Conservation (phyloP, 2,329 filamentous ascomycete species). For the Coniosporium tulheliwenetii region DNA sequence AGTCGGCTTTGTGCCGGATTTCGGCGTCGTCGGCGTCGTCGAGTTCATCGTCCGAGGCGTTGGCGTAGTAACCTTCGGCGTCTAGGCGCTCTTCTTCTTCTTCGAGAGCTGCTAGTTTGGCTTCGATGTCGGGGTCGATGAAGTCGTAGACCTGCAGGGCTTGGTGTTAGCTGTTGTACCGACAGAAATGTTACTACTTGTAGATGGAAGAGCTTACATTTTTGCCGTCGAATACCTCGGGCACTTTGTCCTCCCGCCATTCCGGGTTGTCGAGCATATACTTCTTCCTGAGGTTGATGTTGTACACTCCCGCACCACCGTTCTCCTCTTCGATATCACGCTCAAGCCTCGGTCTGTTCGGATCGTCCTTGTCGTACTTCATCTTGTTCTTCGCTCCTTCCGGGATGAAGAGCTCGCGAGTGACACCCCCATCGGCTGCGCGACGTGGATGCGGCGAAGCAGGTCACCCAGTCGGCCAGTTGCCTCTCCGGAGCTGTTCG, state of each 20-base stretch:
- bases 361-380: slow-evolving; percentile 84
- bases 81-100: slow-evolving; percentile 91
- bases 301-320: slow-evolving; percentile 91
- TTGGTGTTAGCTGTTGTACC: too few relatives aligned
- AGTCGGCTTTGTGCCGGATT: slow-evolving; percentile 75
- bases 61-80: slow-evolving; percentile 78
- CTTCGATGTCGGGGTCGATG: slow-evolving; percentile 90
- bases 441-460: slow-evolving; percentile 88
- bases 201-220: slow-evolving; percentile 31
- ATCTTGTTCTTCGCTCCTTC: slow-evolving; percentile 64
- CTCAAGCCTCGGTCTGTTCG: slow-evolving; percentile 66
- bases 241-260: slow-evolving; percentile 94
- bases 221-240: slow-evolving; percentile 86
- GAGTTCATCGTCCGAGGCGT: slow-evolving; percentile 48
- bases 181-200: too few relatives aligned
- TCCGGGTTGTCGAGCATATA: slow-evolving; percentile 77
- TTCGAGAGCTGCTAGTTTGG: slow-evolving; percentile 79
- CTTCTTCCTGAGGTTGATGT: slow-evolving; percentile 75
- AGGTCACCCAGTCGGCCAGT: slow-evolving; percentile 79
- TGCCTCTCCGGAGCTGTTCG: slow-evolving; percentile 59
- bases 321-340: slow-evolving; percentile 83
- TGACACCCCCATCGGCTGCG: slow-evolving; percentile 75
- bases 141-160: slow-evolving; percentile 61
- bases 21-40: slow-evolving; percentile 84
- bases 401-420: slow-evolving; percentile 73